Evolutionary conservation across 2,329 filamentous ascomycete genomes (phyloP), one percentile per base, ranked within the genome.

Genomic region (Aplosporella prunicola): DNA sequence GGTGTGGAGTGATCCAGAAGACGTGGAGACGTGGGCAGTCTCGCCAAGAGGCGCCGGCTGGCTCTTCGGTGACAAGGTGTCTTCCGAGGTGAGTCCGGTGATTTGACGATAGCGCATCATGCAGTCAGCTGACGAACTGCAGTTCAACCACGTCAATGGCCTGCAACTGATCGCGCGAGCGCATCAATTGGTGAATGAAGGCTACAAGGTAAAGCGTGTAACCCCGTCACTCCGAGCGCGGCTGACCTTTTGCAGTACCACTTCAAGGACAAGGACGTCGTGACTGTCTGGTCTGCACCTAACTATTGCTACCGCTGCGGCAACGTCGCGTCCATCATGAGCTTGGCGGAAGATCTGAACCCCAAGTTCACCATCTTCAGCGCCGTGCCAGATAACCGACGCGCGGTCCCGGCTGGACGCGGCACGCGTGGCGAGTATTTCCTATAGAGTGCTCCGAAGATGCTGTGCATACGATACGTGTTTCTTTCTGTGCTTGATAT

Each of bases 271-370:
- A 89, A 91, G 64, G 93, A 93, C 9, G 88, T 95, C 27, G 88
- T 94, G 13, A 82, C 78, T 1, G 78, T 82, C 16, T 82, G 78
- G 89, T 93, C 84, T 1, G 88, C 88, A 8, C 88, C 88, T 1
- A 95, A 95, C 59, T 95, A 95, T 68, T 95, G 88, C 65, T 95
- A 95, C 64, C 78, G 86, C 45, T 95, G 88, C 54, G 88, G 88
- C 38, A 96, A 96, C 52, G 88, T 82, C 43, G 78, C 78, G 14
- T 78, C 74, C 5, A 93, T 95, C 57, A 94, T 94, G 80, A 87
- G 87, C 35, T 78, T 95, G 18, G 79, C 82, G 47, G 81, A 82
- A 52, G 82, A 91, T 52, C 70, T 95, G 35, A 79, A 86, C 43
- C 87, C 89, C 20, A 85, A 83, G 52, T 98, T 98, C 67, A 91